Conservation (phyloP, 768 basidiomycete genomes). For the Panellus pusillus region DNA sequence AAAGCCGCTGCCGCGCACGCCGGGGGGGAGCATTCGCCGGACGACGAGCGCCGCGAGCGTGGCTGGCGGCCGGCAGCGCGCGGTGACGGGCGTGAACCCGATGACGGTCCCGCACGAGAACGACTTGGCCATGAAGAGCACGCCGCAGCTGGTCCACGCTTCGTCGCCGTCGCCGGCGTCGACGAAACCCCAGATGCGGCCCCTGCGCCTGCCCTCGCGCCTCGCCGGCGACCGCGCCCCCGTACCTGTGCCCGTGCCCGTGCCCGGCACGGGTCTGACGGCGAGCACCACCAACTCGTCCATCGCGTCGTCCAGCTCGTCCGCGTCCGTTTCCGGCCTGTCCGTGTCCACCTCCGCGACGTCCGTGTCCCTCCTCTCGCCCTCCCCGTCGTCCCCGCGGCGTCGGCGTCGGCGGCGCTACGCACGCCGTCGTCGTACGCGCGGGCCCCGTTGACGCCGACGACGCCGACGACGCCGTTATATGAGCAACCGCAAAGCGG, state of each 20-base stretch:
- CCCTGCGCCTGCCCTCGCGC: conserved; percentile 15
- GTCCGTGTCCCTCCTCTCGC: conserved; percentile 14
- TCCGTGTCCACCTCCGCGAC: conserved; percentile 16
- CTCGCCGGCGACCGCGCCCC: conserved; percentile 19
- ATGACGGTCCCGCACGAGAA: not conserved
- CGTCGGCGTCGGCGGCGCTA: not conserved
- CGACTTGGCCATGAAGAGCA: conserved; percentile 17
- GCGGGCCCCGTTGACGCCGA: not conserved
- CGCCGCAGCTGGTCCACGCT: conserved; percentile 12
- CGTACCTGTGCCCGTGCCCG: conserved; percentile 19
- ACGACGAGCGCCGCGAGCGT: conserved; percentile 1
- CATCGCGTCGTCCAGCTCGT: conserved; percentile 3
- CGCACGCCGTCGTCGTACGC: not conserved
- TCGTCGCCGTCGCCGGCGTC: not conserved
- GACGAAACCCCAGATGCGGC: conserved; percentile 9
- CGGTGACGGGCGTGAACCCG: conserved; percentile 9
- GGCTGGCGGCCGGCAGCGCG: conserved; percentile 6
- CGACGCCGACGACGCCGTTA: conserved; percentile 18
- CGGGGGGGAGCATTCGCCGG: conserved; percentile 1
- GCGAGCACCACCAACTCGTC: conserved; percentile 1
- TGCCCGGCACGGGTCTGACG: conserved; percentile 6
- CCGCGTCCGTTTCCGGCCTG: not conserved
- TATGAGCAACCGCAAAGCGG: conserved; percentile 13
- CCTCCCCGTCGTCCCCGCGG: conserved; percentile 4
- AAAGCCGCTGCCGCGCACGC: conserved; percentile 19